Percentiles rank a stretch among this genome's conserved stretches.
Conservation (phyloP, 345 rosid species). For the Populus simonii region DNA sequence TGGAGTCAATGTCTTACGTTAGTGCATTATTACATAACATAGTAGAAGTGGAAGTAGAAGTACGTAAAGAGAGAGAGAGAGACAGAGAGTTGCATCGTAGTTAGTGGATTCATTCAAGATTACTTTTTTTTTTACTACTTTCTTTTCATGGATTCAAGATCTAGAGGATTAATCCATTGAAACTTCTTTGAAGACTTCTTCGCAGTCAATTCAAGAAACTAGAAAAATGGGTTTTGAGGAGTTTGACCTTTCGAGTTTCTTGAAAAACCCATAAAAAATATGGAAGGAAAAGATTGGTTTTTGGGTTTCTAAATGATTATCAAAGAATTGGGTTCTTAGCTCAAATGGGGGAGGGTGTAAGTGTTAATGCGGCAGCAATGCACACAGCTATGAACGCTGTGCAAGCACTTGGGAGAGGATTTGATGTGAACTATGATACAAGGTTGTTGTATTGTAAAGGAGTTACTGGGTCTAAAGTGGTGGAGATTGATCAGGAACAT, state of each 20-base stretch:
- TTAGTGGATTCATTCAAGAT: neutral
- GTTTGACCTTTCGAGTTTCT: neutral
- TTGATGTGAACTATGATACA: slow-evolving; percentile 67
- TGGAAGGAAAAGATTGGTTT: neutral
- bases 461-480: slow-evolving; percentile 45
- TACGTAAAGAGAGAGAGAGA: neutral
- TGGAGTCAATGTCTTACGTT: slow-evolving; percentile 4
- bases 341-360: slow-evolving; percentile 23
- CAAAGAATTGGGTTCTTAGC: neutral
- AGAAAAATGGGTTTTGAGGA: slow-evolving; percentile 1
- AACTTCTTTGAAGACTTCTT: neutral
- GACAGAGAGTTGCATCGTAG: neutral
- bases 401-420: slow-evolving; percentile 68
- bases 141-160: slow-evolving; percentile 10
- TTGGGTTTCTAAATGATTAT: neutral
- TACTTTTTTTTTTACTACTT: neutral
- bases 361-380: slow-evolving; percentile 39
- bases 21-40: neutral
- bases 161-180: neutral
- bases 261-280: neutral
- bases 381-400: slow-evolving; percentile 60
- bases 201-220: neutral
- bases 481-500: slow-evolving; percentile 57
- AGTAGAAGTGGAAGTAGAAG: too few species aligned
- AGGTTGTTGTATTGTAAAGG: slow-evolving; percentile 76